Base-by-base conservation (phyloP, 345 rosid species). In the Pistacia vera region DNA sequence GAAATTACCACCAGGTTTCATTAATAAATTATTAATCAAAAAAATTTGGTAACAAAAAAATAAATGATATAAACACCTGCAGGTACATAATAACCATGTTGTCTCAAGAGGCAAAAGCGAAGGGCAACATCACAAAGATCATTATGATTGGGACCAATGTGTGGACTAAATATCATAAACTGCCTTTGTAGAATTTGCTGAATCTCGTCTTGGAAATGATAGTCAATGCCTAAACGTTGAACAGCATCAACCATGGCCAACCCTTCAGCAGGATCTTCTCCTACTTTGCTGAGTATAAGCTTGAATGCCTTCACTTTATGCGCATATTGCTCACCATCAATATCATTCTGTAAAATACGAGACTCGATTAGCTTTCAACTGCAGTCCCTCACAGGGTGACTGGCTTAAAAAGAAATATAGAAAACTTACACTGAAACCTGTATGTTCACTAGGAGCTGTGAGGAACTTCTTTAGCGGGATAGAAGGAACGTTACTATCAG, bases 141-240 rank as follows among this genome's bases (percentile, higher is more conserved):
- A 36, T 14, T 13, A 16, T 14, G 10, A 18, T 54, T 4, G 36
- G 33, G 68, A 38, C 28, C 51, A 41, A 1, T 41, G 12, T 55
- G 1, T 17, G 17, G 51, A 0, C 5, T 33, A 54, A 9, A 17
- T 17, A 38, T 28, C 30, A 6, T 3, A 30, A 71, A 65, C 6
- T 76, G 80, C 33, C 58, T 55, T 2, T 0, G 56, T 2, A 85
- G 77, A 58, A 80, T 70, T 17, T 66, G 70, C n/a, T 72, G 68
- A 41, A 82, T 85, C 46, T 82, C 84, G 55, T 82, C 73, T 59
- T 25, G 68, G 38, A 85, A 80, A 61, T 75, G 61, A 61, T 17
- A 35, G 16, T 55, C 73, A 2, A 69, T 52, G 46, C 73, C 73
- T 18, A 54, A 22, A 6, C 73, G 73, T 70, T 70, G 73, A 70